Evolutionary conservation across 2,329 filamentous ascomycete species (phyloP).

Genomic region (Penicillium sp.): DNA sequence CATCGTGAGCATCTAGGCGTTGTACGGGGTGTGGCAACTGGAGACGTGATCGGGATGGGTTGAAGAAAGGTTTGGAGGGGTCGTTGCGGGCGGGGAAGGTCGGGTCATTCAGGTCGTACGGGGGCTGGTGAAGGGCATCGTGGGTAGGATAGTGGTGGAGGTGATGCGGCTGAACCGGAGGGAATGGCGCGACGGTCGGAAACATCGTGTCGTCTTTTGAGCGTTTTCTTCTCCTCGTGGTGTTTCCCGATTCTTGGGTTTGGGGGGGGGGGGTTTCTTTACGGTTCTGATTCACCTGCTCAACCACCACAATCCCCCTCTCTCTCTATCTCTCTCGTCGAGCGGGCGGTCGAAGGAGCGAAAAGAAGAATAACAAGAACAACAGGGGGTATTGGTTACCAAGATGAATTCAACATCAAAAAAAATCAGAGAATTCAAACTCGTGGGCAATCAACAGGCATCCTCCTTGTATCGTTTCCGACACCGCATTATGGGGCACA

Average conservation of each 20-base stretch:
- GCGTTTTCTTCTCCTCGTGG: not conserved
- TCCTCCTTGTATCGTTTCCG: constrained; percentile 45
- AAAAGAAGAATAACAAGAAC: constrained; percentile 1
- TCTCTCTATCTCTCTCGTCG: constrained; percentile 7
- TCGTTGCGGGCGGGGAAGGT: constrained; percentile 29
- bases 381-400: not conserved
- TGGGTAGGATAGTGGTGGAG: constrained; percentile 34
- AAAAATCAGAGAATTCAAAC: constrained; percentile 13
- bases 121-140: constrained; percentile 29
- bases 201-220: constrained; percentile 41
- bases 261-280: not conserved
- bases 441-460: constrained; percentile 37
- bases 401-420: not conserved
- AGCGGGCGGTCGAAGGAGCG: constrained; percentile 12
- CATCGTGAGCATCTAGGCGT: constrained; percentile 33
- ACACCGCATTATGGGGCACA: constrained; percentile 44
- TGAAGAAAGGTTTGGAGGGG: constrained; percentile 25
- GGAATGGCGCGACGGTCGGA: constrained; percentile 48
- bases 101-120: constrained; percentile 32
- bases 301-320: constrained; percentile 14
- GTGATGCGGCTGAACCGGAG: constrained; percentile 44
- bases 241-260: not conserved
- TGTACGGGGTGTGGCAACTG: constrained; percentile 43
- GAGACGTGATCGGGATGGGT: constrained; percentile 32
- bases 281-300: constrained; percentile 9